phyloP scores from a whole-genome alignment of 805 yeast genomes.

The Torulaspora delbrueckii region DNA sequence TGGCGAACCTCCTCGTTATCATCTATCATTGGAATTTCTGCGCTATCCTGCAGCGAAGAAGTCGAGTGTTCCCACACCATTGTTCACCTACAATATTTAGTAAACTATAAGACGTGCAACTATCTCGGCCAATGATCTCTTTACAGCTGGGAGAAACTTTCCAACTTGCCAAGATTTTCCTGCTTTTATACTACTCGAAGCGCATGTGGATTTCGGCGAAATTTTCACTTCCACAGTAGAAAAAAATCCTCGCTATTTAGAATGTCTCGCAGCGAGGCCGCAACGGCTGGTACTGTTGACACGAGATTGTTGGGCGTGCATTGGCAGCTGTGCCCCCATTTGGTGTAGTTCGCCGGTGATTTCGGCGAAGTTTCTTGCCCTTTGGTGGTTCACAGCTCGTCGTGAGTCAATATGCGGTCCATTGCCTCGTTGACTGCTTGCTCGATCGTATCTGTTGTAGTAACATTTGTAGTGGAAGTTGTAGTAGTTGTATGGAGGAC shows the following conservation, averaged over 20 bases:
- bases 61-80: conserved; percentile 6
- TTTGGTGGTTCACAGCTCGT: conserved; percentile 14
- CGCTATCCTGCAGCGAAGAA: conserved; percentile 8
- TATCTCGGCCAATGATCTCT: background rate
- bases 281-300: background rate
- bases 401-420: conserved; percentile 25
- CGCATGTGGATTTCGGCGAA: conserved; percentile 6
- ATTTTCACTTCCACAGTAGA: background rate
- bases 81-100: background rate
- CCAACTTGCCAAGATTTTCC: background rate
- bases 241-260: background rate
- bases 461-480: background rate
- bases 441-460: conserved; percentile 11
- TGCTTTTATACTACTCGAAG: background rate
- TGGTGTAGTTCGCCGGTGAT: conserved; percentile 6
- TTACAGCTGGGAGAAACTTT: background rate
- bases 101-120: background rate
- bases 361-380: background rate
- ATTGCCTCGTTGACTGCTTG: conserved; percentile 27
- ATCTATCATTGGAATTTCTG: conserved; percentile 8
- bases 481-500: conserved; percentile 1
- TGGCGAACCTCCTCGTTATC: conserved; percentile 5
- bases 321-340: background rate
- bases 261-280: background rate
- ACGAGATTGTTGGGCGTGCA: background rate